Conservation (phyloP, 1,284 basidiomycete genomes). For the Ceratobasidium sp. region DNA sequence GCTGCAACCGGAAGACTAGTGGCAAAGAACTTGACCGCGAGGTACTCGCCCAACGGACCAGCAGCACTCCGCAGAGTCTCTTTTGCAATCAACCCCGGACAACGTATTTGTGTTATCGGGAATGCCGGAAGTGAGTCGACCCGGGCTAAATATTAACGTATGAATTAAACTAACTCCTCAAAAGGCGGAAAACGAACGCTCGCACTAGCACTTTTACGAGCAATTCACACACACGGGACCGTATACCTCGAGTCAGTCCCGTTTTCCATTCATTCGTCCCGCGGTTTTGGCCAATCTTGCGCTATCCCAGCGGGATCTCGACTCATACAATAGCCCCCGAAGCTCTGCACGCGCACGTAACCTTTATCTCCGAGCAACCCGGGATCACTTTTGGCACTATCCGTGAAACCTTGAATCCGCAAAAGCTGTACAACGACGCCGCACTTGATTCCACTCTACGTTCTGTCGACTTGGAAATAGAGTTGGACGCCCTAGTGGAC, state of each 20-base stretch:
- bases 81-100: neutral
- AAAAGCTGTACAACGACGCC: neutral
- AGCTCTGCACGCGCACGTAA: neutral
- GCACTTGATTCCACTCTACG: neutral
- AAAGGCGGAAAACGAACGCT: slow-evolving; percentile 24
- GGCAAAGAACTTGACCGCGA: slow-evolving; percentile 18
- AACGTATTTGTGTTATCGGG: slow-evolving; percentile 21
- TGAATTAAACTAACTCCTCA: neutral
- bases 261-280: neutral
- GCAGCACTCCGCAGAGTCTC: neutral
- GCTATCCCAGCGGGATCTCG: slow-evolving; percentile 4
- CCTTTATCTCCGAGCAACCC: slow-evolving; percentile 18
- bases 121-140: slow-evolving; percentile 5
- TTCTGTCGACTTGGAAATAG: neutral
- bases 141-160: neutral
- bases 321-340: slow-evolving; percentile 20
- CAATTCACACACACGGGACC: slow-evolving; percentile 8
- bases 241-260: slow-evolving; percentile 27
- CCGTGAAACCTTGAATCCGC: slow-evolving; percentile 12
- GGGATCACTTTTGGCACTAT: neutral
- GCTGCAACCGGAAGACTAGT: slow-evolving; percentile 8
- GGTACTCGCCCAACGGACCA: slow-evolving; percentile 3
- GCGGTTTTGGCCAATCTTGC: neutral
- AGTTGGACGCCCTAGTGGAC: neutral
- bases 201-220: slow-evolving; percentile 14